phyloP scores from a whole-genome alignment of 2,329 filamentous ascomycete genomes.

The Pyrenophora seminiperda region DNA sequence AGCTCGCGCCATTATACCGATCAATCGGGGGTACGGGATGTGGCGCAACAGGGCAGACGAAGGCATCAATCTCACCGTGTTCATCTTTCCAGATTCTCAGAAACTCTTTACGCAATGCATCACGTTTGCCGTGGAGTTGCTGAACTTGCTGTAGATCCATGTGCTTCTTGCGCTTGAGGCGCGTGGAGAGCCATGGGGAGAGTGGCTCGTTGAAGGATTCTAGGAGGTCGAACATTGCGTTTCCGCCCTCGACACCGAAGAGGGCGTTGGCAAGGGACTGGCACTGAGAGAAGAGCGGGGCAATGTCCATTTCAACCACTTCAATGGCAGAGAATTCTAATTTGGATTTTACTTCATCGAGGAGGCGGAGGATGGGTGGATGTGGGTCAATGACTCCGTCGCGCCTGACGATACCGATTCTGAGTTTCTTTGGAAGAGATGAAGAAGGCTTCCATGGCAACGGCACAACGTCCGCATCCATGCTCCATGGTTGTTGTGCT shows the following conservation, averaged over 20 bases:
- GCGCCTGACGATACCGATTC: constrained; percentile 56
- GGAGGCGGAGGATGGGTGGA: constrained; percentile 55
- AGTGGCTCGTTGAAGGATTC: constrained; percentile 62
- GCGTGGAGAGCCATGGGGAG: constrained; percentile 63
- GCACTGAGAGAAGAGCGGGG: constrained; percentile 58
- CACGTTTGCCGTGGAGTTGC: constrained; percentile 59
- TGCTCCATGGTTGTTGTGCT: constrained; percentile 57
- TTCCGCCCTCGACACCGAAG: constrained; percentile 63
- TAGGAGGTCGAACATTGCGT: constrained; percentile 62
- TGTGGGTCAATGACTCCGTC: constrained; percentile 59
- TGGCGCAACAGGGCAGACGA: constrained; percentile 67
- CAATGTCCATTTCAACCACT: constrained; percentile 63
- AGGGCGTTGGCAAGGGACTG: constrained; percentile 63
- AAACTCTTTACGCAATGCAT: constrained; percentile 61
- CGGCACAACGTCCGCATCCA: constrained; percentile 52
- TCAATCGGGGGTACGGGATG: constrained; percentile 68
- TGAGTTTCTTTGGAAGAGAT: constrained; percentile 37
- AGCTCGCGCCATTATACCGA: constrained; percentile 66
- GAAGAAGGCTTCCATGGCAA: constrained; percentile 44
- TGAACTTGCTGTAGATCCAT: constrained; percentile 56
- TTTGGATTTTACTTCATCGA: constrained; percentile 52
- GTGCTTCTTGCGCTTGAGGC: constrained; percentile 56
- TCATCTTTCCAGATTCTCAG: constrained; percentile 60
- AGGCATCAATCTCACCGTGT: constrained; percentile 60
- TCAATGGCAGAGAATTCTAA: constrained; percentile 54